Evolutionary conservation across 495 filamentous ascomycete species (phyloP).

Genomic region (Hypoxylon fuscum): DNA sequence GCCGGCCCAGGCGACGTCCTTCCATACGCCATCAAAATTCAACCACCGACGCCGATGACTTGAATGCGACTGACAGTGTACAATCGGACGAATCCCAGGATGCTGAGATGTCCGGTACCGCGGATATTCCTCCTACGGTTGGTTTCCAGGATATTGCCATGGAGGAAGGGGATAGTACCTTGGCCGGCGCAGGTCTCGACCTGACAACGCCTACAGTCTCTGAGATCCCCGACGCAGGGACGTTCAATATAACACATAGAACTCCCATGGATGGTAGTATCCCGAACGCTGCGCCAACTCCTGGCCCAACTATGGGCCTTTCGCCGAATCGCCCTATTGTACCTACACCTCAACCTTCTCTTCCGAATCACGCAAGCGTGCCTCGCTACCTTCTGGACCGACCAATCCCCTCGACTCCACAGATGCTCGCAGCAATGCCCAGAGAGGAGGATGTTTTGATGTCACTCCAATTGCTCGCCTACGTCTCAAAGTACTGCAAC

Average conservation of each 20-base stretch:
- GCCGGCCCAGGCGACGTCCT: conserved; percentile 67
- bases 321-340: conserved; percentile 80
- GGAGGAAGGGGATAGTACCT: conserved; percentile 78
- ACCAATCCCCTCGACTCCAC: conserved; percentile 68
- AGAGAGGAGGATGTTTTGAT: conserved; percentile 97
- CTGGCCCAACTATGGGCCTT: conserved; percentile 72
- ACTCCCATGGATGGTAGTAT: conserved; percentile 88
- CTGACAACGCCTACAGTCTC: conserved; percentile 80
- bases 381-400: conserved; percentile 81
- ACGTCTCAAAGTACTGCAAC: conserved; percentile 98
- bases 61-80: conserved; percentile 77
- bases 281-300: conserved; percentile 66
- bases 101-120: conserved; percentile 74
- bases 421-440: conserved; percentile 86
- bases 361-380: conserved; percentile 67
- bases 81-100: conserved; percentile 71
- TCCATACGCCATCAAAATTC: conserved; percentile 90
- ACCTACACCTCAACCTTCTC: conserved; percentile 74
- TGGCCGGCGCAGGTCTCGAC: conserved; percentile 78
- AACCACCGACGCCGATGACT: conserved; percentile 85
- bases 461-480: conserved; percentile 96
- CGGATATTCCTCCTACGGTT: conserved; percentile 80
- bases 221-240: conserved; percentile 83
- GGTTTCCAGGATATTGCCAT: conserved; percentile 81
- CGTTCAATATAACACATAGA: conserved; percentile 96